Conservation (phyloP, 257 asterid species). For the Capsicum baccatum region DNA sequence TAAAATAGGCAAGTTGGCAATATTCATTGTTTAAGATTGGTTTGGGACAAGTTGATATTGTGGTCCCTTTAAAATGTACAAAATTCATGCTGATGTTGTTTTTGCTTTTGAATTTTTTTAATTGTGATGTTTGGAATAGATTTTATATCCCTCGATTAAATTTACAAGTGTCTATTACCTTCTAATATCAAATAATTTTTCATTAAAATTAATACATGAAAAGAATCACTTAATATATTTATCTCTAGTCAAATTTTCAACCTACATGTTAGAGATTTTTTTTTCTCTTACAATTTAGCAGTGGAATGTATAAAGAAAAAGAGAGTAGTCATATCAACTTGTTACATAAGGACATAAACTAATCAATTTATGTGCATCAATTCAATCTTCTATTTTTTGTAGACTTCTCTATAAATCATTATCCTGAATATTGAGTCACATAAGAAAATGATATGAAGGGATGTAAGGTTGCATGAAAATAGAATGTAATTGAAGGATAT, state of each 20-base stretch:
- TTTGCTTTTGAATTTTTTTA: not conserved
- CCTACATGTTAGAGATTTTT: not conserved
- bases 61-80: not conserved
- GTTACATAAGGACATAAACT: not conserved
- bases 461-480: not conserved
- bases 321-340: not conserved
- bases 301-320: not conserved
- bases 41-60: not conserved
- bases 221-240: no score
- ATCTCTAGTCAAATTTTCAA: no score
- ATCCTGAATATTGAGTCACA: not conserved
- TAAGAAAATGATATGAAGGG: not conserved
- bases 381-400: not conserved
- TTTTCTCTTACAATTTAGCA: not conserved
- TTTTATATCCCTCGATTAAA: no score
- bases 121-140: no score
- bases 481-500: not conserved
- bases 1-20: no score
- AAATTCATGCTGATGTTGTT: conserved; percentile 3
- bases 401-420: not conserved
- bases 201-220: no score
- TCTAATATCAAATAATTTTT: no score
- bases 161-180: no score
- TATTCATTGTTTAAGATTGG: no score
- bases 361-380: not conserved